phyloP scores from a whole-genome alignment of 2,329 filamentous ascomycete species.

The Bipolaris zeicola region DNA sequence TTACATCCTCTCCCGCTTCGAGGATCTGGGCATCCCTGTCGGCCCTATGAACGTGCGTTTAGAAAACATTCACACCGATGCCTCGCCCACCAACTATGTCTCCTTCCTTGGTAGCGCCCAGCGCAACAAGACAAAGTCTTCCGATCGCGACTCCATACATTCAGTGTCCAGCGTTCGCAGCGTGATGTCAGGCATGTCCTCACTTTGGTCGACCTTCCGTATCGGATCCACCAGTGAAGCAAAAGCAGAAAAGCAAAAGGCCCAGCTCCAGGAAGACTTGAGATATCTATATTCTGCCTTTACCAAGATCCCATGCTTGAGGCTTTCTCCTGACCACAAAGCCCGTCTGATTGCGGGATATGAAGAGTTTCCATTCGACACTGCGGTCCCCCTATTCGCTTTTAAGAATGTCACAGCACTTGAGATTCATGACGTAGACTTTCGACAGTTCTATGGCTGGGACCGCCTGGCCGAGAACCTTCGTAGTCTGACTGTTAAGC shows the following conservation, averaged over 20 bases:
- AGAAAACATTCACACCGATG: constrained; percentile 90
- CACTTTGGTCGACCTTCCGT: constrained; percentile 87
- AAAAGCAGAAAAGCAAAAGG: constrained; percentile 88
- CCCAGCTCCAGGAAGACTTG: constrained; percentile 80
- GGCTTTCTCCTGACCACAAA: constrained; percentile 89
- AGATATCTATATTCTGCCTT: constrained; percentile 98
- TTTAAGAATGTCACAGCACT: constrained; percentile 97
- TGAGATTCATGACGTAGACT: constrained; percentile 94
- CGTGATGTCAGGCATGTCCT: constrained; percentile 96
- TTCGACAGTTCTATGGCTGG: constrained; percentile 97
- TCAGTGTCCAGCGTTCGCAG: constrained; percentile 96
- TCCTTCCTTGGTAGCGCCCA: constrained; percentile 89
- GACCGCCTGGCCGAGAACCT: constrained; percentile 91
- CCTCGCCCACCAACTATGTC: constrained; percentile 88
- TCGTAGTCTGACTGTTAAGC: constrained; percentile 84
- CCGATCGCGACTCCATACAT: constrained; percentile 88
- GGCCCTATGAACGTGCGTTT: constrained; percentile 95
- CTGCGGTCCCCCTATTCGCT: constrained; percentile 90
- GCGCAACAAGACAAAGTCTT: constrained; percentile 75
- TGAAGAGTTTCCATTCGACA: constrained; percentile 98
- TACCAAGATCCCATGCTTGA: constrained; percentile 93
- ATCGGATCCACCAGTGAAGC: constrained; percentile 79
- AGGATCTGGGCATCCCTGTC: constrained; percentile 86
- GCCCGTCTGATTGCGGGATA: constrained; percentile 89
- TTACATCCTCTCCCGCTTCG: constrained; percentile 92